Base-by-base conservation (phyloP, 495 filamentous ascomycete species). In the Talaromyces wortmannii region DNA sequence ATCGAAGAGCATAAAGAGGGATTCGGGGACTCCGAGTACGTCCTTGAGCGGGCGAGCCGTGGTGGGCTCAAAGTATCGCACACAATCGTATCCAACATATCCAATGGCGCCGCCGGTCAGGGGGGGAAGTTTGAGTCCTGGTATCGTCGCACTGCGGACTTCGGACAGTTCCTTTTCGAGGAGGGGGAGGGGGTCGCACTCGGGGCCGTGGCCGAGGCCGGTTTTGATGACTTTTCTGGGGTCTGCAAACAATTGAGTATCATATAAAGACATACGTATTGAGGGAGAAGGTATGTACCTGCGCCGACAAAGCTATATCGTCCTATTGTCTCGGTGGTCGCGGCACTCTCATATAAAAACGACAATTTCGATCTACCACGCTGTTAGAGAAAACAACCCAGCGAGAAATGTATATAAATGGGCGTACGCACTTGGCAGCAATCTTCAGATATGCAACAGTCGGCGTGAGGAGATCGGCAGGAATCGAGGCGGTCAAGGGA, bases 31-130 rank as follows among this genome's bases (percentile, higher is more conserved):
- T 45, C 85, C 73, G 15, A 97, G 78, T 3, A 92, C 75, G 72
- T 98, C 94, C 70, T 92, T 88, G 75, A 96, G 83, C 4, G 85
- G 81, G 44, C 92, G 82, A 15, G 83, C 84, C 1, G 94, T 96
- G 76, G 88, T 91, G 31, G 94, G 94, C 74, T 98, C 94, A 59
- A 98, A 98, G 70, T 98, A 98, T 65, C 84, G 84, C 57, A 98
- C 88, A 69, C 94, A 98, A 67, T 98, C 94, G 67, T 97, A 98
- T 42, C 91, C 90, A 5, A 98, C 89, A 66, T 97, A 98, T 55
- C 94, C 94, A 63, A 98, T 87, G 3, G 92, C 94, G 33, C 95
- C 94, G 48, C 91, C 95, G 0, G 86, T 91, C 66, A 97, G 70
- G 31, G 89, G 86, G 8, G 94, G 94, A 8, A 98, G 79, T 52